Evolutionary conservation across 2,329 filamentous ascomycete species (phyloP), one percentile per base, ranked within the genome.

Genomic region (Myriosclerotinia duriaeana): DNA sequence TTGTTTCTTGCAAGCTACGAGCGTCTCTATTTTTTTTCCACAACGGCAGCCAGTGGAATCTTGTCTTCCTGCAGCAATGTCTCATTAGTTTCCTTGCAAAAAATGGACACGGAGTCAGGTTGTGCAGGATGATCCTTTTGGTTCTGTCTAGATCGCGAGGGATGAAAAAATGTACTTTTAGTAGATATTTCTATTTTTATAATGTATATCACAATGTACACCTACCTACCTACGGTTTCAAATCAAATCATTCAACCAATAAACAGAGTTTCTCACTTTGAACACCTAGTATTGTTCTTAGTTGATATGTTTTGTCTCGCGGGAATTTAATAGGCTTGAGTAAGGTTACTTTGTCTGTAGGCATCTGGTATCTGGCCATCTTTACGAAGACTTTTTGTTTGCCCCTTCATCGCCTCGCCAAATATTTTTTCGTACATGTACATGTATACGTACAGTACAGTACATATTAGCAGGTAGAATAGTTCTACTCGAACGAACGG

Each of bases 1-100:
- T 34, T 34, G 30, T 34, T 34, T 34, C 5, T 34, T 34, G 6
- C 30, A 34, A 34, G 30, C 30, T 34, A 34, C 30, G 30, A 34
- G 30, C 30, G 30, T 34, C 40, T 42, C 38, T 17, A 30, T n/a
- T 26, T 3, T 26, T 58, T 38, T 48, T 20, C 38, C 20, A 46
- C 55, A 42, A 48, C 17, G 55, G 12, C 26, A 46, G 42, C 17
- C 36, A 6, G 11, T n/a, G n/a, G n/a, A 12, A 34, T 46, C 8
- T 44, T 46, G 44, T 15, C 26, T 58, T 44, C 22, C 17, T 36
- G 12, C 30, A 8, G 30, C 52, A 36, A 46, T 59, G 56, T 48
- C 56, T 59, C 34, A 36, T 59, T 59, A 59, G 56, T 36, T 59
- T 48, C 26, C 20, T 38, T 36, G 26, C 42, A 59, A 46, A 46